A percentile compares a stretch with the other conserved stretches of the same genome.
These are phyloP conservation scores for Ascosphaera apis DNA, from an alignment of 2,329 filamentous ascomycete species.

Conservation along the genomic window DNA sequence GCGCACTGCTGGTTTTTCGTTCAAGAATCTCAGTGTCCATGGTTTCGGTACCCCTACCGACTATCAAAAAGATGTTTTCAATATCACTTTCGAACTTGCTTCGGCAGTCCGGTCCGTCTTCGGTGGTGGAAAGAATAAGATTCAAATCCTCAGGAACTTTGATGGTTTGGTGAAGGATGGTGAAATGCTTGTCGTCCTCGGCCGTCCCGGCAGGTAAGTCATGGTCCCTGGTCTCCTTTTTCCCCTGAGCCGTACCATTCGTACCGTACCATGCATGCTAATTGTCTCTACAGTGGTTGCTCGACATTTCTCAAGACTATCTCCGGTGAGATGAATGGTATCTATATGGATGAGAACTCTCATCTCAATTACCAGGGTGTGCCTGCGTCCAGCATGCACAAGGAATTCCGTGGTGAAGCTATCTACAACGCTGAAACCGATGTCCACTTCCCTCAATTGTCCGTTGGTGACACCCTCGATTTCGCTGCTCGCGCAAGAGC, in stretches of 20 bases:
- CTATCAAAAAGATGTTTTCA: slow-evolving; percentile 22
- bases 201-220: slow-evolving; percentile 22
- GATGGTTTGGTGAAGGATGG: slow-evolving; percentile 37
- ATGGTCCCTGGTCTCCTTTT: neutral
- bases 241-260: neutral
- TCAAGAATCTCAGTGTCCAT: slow-evolving; percentile 17
- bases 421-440: slow-evolving; percentile 79
- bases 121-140: slow-evolving; percentile 17
- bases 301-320: slow-evolving; percentile 71
- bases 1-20: slow-evolving; percentile 18
- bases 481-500: slow-evolving; percentile 74
- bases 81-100: slow-evolving; percentile 18
- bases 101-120: slow-evolving; percentile 8
- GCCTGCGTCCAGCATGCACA: slow-evolving; percentile 11
- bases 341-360: slow-evolving; percentile 44
- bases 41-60: slow-evolving; percentile 19
- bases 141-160: slow-evolving; percentile 40
- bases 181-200: slow-evolving; percentile 35
- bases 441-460: slow-evolving; percentile 62
- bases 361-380: slow-evolving; percentile 57
- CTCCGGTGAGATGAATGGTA: slow-evolving; percentile 60
- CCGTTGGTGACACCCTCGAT: slow-evolving; percentile 64
- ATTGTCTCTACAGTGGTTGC: slow-evolving; percentile 26
- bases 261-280: neutral
- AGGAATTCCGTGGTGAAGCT: slow-evolving; percentile 55